Evolutionary conservation across 2,329 filamentous ascomycete species (phyloP).

Genomic region (Ilyonectria mors-panacis): DNA sequence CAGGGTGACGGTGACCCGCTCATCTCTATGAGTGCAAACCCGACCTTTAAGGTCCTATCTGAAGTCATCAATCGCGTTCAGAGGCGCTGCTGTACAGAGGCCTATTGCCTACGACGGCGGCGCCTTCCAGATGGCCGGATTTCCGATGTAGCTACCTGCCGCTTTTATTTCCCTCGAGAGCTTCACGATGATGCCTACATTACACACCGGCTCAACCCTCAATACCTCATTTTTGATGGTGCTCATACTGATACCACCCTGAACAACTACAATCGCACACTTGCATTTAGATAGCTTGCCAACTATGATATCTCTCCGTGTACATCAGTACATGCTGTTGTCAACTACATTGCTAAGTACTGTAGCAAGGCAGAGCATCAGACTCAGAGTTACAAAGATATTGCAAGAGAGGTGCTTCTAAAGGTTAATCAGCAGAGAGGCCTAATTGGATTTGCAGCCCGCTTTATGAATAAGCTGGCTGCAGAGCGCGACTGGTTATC

Average conservation of each 20-base stretch:
- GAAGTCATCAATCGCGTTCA: too few relatives aligned
- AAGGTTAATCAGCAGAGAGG: too few relatives aligned
- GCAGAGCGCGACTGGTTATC: background rate
- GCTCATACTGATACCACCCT: background rate
- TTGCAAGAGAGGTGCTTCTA: background rate
- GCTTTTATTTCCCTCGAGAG: too few relatives aligned
- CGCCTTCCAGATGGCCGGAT: too few relatives aligned
- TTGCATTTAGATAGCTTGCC: background rate
- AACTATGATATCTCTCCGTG: constrained; percentile 4
- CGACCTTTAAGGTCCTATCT: too few relatives aligned
- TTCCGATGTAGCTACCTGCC: too few relatives aligned
- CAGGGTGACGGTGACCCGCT: too few relatives aligned
- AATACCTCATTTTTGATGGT: background rate
- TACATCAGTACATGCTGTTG: background rate
- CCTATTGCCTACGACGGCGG: too few relatives aligned
- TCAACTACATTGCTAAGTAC: constrained; percentile 5
- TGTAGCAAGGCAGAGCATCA: background rate
- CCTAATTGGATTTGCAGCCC: background rate
- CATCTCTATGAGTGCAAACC: too few relatives aligned
- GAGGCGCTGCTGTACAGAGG: too few relatives aligned
- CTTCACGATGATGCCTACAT: too few relatives aligned
- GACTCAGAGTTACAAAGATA: background rate
- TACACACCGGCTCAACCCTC: background rate
- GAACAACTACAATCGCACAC: background rate
- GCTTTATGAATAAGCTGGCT: constrained; percentile 1